Evolutionary conservation across 495 filamentous ascomycete genomes (phyloP).

Genomic region (Xylaria longipes): DNA sequence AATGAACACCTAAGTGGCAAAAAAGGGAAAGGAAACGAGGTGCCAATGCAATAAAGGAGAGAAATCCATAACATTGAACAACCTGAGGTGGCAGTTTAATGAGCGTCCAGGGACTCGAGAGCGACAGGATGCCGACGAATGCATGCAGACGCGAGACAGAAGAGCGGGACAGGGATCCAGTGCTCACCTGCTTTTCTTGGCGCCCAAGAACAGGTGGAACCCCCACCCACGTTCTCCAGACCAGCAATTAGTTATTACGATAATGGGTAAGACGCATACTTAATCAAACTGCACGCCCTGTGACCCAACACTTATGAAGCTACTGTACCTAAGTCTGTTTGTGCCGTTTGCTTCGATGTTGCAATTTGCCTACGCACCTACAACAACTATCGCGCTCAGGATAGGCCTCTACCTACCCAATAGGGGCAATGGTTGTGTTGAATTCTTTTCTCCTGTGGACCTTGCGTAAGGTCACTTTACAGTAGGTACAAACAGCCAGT

Average conservation of each 20-base stretch:
- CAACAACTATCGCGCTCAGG: neutral
- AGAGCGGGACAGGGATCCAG: slow-evolving; percentile 9
- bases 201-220: neutral
- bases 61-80: slow-evolving; percentile 1
- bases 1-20: slow-evolving; percentile 9
- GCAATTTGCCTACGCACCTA: neutral
- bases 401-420: no score
- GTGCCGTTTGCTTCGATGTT: neutral
- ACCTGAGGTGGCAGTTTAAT: slow-evolving; percentile 20
- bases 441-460: neutral
- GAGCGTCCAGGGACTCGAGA: slow-evolving; percentile 14
- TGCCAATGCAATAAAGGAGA: slow-evolving; percentile 17
- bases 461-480: no score
- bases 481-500: no score
- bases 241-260: neutral
- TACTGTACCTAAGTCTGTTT: neutral
- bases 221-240: neutral
- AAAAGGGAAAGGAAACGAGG: slow-evolving; percentile 8
- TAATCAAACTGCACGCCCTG: slow-evolving; percentile 2
- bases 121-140: slow-evolving; percentile 11
- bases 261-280: neutral
- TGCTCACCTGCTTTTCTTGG: slow-evolving; percentile 14
- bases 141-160: slow-evolving; percentile 18
- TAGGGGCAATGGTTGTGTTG: no score
- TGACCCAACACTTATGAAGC: neutral